Evolutionary conservation across 345 rosid genomes (phyloP).

Genomic region (Mangifera indica): DNA sequence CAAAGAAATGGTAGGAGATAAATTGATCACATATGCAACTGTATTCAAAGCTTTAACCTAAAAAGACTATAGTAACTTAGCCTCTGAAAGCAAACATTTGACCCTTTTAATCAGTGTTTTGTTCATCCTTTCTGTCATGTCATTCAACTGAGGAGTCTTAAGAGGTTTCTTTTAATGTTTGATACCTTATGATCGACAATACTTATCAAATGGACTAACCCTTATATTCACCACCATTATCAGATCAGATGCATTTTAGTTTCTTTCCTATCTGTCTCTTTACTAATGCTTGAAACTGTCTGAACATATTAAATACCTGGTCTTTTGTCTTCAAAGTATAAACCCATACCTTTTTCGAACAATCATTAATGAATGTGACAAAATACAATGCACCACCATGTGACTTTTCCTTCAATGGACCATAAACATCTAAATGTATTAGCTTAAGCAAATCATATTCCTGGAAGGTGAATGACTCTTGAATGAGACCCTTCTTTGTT

Average conservation of each 20-base stretch:
- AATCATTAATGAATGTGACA: no score
- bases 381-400: no score
- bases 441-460: background rate
- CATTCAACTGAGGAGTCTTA: constrained; percentile 8
- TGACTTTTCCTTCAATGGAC: background rate
- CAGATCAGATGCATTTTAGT: background rate
- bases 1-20: no score
- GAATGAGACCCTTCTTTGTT: background rate
- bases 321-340: no score
- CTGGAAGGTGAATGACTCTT: background rate
- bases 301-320: no score
- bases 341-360: no score
- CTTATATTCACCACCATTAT: constrained; percentile 17
- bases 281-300: background rate
- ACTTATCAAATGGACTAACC: background rate
- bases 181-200: background rate
- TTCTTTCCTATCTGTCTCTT: background rate
- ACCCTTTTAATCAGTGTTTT: background rate
- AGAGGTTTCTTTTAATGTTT: constrained; percentile 1
- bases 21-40: no score
- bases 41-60: background rate
- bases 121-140: constrained; percentile 15
- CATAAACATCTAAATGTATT: background rate
- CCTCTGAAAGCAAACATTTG: background rate
- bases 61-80: background rate